These are phyloP conservation scores for Calvatia gigantea DNA, from an alignment of 768 basidiomycete species.

Conservation along the genomic window DNA sequence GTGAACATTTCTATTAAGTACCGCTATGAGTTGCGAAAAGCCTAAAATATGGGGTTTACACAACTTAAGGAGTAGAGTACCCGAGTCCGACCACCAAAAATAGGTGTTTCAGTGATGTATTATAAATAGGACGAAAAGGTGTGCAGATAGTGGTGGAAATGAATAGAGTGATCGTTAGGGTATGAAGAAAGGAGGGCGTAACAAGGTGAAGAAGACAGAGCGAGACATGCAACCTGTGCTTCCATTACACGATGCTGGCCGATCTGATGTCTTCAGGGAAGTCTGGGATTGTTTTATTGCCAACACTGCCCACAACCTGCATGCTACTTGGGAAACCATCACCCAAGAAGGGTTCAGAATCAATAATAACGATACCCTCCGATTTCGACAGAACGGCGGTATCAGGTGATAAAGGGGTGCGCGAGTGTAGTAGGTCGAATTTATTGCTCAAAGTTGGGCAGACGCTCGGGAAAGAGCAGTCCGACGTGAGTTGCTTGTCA, in stretches of 20 bases:
- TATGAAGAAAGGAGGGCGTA: too few species aligned
- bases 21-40: too few species aligned
- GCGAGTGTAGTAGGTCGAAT: conserved; percentile 15
- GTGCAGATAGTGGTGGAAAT: too few species aligned
- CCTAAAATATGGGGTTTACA: too few species aligned
- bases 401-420: conserved; percentile 1
- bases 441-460: conserved; percentile 18
- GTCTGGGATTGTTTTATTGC: not conserved
- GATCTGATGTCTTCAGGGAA: not conserved
- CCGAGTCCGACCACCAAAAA: too few species aligned
- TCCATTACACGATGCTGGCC: not conserved
- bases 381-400: not conserved
- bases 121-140: too few species aligned
- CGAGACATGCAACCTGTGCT: too few species aligned
- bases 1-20: too few species aligned
- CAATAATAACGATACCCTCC: not conserved
- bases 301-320: not conserved
- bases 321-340: not conserved
- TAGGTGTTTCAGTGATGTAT: too few species aligned
- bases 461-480: conserved; percentile 21
- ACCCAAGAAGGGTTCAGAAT: not conserved
- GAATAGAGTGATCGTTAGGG: too few species aligned
- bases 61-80: too few species aligned
- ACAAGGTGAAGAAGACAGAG: too few species aligned
- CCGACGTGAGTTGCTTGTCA: conserved; percentile 27